Conservation (phyloP, 129 eudicot species). For the Deinandra increscens region DNA sequence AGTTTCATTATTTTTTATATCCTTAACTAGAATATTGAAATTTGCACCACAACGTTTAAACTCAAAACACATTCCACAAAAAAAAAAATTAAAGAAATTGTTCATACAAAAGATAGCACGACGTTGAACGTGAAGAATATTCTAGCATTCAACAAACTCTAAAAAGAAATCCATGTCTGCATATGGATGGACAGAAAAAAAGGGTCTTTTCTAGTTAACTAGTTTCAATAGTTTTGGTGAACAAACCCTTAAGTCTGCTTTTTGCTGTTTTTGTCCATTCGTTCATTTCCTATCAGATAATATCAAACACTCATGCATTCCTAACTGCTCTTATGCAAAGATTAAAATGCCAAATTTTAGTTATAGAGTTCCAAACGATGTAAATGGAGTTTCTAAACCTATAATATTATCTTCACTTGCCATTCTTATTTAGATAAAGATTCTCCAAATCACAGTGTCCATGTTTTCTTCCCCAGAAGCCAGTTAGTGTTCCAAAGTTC, state of each 20-base stretch:
- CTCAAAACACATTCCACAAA: neutral
- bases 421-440: neutral
- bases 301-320: slow-evolving; percentile 1
- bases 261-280: neutral
- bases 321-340: slow-evolving; percentile 1
- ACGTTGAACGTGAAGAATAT: neutral
- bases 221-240: neutral
- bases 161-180: neutral
- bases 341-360: neutral
- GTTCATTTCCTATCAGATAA: neutral
- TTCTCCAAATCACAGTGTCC: slow-evolving; percentile 6
- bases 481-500: neutral
- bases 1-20: neutral
- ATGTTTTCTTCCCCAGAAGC: neutral
- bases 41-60: neutral
- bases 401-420: neutral
- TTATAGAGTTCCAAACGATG: neutral
- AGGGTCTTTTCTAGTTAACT: neutral
- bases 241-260: neutral
- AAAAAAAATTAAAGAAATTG: neutral
- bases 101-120: neutral
- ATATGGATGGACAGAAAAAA: slow-evolving; percentile 1
- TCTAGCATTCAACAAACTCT: neutral
- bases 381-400: neutral
- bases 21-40: neutral